Evolutionary conservation across 2,329 filamentous ascomycete genomes (phyloP).

Genomic region (Orbilia blumenaviensis): DNA sequence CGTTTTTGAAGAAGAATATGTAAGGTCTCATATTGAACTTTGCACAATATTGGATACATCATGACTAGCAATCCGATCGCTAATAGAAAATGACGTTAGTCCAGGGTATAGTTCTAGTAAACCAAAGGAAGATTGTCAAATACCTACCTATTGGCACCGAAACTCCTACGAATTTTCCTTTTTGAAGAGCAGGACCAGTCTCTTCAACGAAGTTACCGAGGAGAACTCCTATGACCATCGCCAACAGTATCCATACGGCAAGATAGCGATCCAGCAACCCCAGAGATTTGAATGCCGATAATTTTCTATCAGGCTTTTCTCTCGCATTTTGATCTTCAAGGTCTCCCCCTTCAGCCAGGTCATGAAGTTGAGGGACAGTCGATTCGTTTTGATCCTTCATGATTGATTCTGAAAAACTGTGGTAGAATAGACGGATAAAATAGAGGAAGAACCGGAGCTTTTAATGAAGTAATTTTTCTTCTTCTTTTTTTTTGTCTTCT

Average conservation of each 20-base stretch:
- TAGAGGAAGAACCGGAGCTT: too few relatives aligned
- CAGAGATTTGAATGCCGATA: constrained; percentile 67
- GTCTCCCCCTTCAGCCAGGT: too few relatives aligned
- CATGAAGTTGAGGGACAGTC: too few relatives aligned
- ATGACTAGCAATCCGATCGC: constrained; percentile 84
- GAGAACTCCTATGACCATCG: constrained; percentile 78
- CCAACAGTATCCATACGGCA: constrained; percentile 78
- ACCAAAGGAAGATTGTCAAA: not conserved
- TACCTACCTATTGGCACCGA: constrained; percentile 71
- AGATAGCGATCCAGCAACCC: constrained; percentile 72
- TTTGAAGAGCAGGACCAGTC: constrained; percentile 71
- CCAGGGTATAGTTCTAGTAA: not conserved
- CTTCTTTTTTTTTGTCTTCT: too few relatives aligned
- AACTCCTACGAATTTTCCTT: constrained; percentile 76
- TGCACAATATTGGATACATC: constrained; percentile 95
- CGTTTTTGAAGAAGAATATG: constrained; percentile 71
- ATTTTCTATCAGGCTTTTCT: not conserved
- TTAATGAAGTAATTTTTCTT: too few relatives aligned
- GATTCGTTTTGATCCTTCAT: too few relatives aligned
- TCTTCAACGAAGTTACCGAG: constrained; percentile 77
- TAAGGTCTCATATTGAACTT: constrained; percentile 79
- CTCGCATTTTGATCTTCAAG: not conserved
- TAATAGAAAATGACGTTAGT: not conserved
- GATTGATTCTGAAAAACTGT: too few relatives aligned
- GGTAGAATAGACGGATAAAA: too few relatives aligned